A percentile compares a stretch with the other conserved stretches of the same genome.
Conservation (phyloP, 495 filamentous ascomycete species). For the Barbatosphaeria neglecta region DNA sequence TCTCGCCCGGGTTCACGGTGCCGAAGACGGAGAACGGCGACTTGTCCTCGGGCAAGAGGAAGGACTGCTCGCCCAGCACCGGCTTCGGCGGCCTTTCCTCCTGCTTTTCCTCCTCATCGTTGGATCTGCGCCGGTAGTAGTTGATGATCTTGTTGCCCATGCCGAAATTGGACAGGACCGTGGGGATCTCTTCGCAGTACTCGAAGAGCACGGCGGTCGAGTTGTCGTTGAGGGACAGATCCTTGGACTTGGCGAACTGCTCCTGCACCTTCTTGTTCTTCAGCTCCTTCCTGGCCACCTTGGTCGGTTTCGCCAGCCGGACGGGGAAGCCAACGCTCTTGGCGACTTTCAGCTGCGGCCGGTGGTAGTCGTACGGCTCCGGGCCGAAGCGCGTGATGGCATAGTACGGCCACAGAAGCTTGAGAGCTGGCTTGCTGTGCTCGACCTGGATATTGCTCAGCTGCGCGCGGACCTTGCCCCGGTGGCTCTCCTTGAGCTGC, state of each 20-base stretch:
- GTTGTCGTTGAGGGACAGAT: conserved; percentile 78
- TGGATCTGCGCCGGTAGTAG: conserved; percentile 76
- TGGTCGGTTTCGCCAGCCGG: conserved; percentile 46
- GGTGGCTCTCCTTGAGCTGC: conserved; percentile 88
- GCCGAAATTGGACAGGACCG: conserved; percentile 84
- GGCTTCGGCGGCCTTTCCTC: conserved; percentile 42
- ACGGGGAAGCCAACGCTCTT: conserved; percentile 39
- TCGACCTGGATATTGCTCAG: conserved; percentile 77
- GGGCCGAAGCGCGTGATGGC: conserved; percentile 66
- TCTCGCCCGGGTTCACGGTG: conserved; percentile 78
- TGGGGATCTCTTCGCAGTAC: conserved; percentile 90
- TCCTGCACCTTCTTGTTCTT: conserved; percentile 64
- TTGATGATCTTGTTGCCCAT: conserved; percentile 95
- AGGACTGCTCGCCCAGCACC: conserved; percentile 68
- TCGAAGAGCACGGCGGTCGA: conserved; percentile 78
- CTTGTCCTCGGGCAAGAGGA: conserved; percentile 84
- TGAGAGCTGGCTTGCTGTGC: conserved; percentile 80
- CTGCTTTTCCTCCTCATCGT: conserved; percentile 55
- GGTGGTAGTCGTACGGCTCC: conserved; percentile 84
- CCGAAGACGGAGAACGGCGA: conserved; percentile 94
- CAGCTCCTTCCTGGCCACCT: conserved; percentile 68
- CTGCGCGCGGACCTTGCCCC: conserved; percentile 86
- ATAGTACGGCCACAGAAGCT: conserved; percentile 90
- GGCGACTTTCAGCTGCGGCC: conserved; percentile 54
- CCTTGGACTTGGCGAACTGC: conserved; percentile 60